Conservation (phyloP, 2,329 filamentous ascomycete species). For the Dothideomycetidae sp. region DNA sequence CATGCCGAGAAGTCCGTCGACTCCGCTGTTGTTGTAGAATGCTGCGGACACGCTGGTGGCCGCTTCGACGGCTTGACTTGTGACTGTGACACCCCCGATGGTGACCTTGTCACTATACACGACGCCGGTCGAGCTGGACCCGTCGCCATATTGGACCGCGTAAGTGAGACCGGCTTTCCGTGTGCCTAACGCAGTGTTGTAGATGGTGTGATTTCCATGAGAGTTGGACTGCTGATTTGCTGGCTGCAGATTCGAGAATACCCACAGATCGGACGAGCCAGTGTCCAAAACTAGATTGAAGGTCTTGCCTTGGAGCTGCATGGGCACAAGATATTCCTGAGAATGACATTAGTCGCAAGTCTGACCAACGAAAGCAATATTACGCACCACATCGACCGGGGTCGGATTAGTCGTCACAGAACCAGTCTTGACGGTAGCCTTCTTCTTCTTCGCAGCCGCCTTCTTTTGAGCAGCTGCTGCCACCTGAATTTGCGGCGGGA, state of each 20-base stretch:
- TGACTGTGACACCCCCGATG: conserved; percentile 45
- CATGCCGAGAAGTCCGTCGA: conserved; percentile 47
- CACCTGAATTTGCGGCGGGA: background rate
- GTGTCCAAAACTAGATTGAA: conserved; percentile 60
- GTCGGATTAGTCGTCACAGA: conserved; percentile 5
- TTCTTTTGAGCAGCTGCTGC: conserved; percentile 1
- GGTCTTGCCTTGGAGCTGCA: conserved; percentile 48
- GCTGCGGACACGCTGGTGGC: conserved; percentile 42
- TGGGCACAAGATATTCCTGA: conserved; percentile 39
- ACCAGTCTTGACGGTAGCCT: background rate
- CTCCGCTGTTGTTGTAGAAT: conserved; percentile 38
- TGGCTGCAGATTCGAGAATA: conserved; percentile 47
- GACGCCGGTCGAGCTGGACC: conserved; percentile 45
- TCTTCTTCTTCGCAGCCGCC: conserved; percentile 2
- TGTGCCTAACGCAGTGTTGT: conserved; percentile 44
- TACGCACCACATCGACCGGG: conserved; percentile 6
- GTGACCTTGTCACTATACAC: conserved; percentile 53
- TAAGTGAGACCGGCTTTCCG: conserved; percentile 37
- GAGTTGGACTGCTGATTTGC: conserved; percentile 33
- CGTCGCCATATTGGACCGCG: conserved; percentile 52
- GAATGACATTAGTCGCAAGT: background rate
- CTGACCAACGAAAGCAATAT: background rate
- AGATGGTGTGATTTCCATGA: conserved; percentile 24
- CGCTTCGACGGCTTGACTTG: conserved; percentile 50
- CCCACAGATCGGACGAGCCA: conserved; percentile 56